Conservation (phyloP, 2,329 filamentous ascomycete genomes). For the Diaporthe sp. region DNA sequence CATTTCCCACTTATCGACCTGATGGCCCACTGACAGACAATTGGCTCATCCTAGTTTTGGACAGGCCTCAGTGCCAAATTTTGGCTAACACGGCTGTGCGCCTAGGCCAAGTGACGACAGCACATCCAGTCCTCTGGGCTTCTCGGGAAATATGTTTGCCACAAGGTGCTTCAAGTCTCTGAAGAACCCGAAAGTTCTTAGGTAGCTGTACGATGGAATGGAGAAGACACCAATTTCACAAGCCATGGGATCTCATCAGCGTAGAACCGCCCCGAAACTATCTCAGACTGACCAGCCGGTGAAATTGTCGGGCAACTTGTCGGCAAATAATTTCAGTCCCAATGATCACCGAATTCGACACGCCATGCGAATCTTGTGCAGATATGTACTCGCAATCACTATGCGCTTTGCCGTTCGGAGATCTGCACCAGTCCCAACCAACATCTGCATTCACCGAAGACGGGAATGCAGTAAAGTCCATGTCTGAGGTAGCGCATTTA, state of each 20-base stretch:
- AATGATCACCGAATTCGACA: not conserved
- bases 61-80: too few species aligned
- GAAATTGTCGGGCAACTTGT: not conserved
- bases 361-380: too few species aligned
- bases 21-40: too few species aligned
- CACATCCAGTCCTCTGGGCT: not conserved
- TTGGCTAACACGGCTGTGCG: not conserved
- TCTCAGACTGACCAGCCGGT: not conserved
- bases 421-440: not conserved
- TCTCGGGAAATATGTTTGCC: not conserved
- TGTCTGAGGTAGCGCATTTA: not conserved
- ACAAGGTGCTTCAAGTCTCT: not conserved
- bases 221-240: not conserved
- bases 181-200: not conserved
- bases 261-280: not conserved
- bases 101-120: not conserved
- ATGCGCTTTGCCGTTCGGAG: not conserved
- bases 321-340: not conserved
- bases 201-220: not conserved
- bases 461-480: not conserved
- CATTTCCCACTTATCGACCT: too few species aligned
- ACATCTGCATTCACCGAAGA: slow-evolving; percentile 1
- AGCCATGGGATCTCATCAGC: not conserved
- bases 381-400: not conserved
- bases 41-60: too few species aligned